Evolutionary conservation across 805 yeast species (phyloP), one percentile per base, ranked within the genome.

Genomic region (Candida ipomoeae): DNA sequence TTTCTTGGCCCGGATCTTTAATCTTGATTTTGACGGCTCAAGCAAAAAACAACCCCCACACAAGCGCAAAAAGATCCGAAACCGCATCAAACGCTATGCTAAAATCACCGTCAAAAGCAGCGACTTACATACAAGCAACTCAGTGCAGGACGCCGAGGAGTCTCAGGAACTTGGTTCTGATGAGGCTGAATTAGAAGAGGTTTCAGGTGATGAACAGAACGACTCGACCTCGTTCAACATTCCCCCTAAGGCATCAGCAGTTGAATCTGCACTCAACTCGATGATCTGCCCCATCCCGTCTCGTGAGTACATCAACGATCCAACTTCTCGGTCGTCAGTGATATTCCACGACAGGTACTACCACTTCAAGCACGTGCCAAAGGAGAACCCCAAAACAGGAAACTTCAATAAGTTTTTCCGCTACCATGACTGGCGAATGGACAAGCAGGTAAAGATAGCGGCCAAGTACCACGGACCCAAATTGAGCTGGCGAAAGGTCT

Each of bases 341-440:
- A 70, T 74, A 8, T 71, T 73, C 58, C 79, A 74, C 55, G 79
- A 74, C 53, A 69, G 66, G 48, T 70, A 61, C 51, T 74, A 74
- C 57, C 65, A 62, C 44, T 68, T 65, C 53, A 56, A 62, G 14
- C 63, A 62, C 44, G 44, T 68, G 3, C 77, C 70, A 5, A 56
- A 55, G 1, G 64, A 58, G 13, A 68, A 61, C 13, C 45, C 52
- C 14, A 44, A 21, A 44, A 46, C 51, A 3, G 56, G 51, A 7
- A 49, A 49, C 5, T 13, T 55, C 33, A 31, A 46, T 40, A 53
- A 59, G n/a, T 49, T 71, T 4, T 59, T 69, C 50, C 61, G 57
- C 48, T 62, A 67, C 54, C 59, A 60, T 44, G 69, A 64, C 40
- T 66, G 73, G 73, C 67, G 71, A 46, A 53, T 65, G 48, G 59